Percentiles rank a stretch among this genome's conserved stretches.
phyloP scores from a whole-genome alignment of 345 rosid species.

The Brassica carinata region DNA sequence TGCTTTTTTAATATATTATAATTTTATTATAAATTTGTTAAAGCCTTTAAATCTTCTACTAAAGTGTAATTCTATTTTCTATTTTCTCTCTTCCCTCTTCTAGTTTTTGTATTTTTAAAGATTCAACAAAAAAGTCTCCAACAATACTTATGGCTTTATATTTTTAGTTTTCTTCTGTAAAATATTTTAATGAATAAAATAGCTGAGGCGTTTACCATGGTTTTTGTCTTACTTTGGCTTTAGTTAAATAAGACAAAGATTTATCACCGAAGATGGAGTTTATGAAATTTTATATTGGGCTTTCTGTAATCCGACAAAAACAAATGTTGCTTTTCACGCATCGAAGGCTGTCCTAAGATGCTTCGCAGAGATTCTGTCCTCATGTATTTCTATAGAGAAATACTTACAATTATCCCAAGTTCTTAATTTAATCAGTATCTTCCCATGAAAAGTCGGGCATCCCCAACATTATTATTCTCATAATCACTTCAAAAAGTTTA shows the following conservation, averaged over 20 bases:
- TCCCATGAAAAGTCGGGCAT: constrained; percentile 38
- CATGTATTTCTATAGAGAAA: neutral
- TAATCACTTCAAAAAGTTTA: constrained; percentile 23
- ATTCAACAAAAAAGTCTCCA: too few relatives aligned
- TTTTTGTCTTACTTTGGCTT: constrained; percentile 26
- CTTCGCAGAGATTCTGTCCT: constrained; percentile 44
- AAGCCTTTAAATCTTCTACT: too few relatives aligned
- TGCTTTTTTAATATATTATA: too few relatives aligned
- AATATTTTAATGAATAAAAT: neutral
- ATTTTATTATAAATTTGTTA: too few relatives aligned
- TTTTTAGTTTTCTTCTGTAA: neutral
- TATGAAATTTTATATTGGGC: neutral
- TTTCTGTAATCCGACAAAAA: constrained; percentile 15
- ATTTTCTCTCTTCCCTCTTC: too few relatives aligned
- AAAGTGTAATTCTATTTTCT: too few relatives aligned
- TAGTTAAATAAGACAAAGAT: constrained; percentile 30
- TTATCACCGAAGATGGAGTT: constrained; percentile 27
- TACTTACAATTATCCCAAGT: constrained; percentile 10
- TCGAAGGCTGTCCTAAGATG: constrained; percentile 43
- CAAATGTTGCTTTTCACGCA: constrained; percentile 39
- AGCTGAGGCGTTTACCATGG: constrained; percentile 4
- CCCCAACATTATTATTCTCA: constrained; percentile 31
- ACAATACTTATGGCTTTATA: neutral
- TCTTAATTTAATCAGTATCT: constrained; percentile 28
- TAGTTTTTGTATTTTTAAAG: too few relatives aligned